A percentile compares a stretch with the other conserved stretches of the same genome.
Evolutionary conservation across 176 grass and related monocot species (phyloP).

Genomic region (Cenchrus purpureus): DNA sequence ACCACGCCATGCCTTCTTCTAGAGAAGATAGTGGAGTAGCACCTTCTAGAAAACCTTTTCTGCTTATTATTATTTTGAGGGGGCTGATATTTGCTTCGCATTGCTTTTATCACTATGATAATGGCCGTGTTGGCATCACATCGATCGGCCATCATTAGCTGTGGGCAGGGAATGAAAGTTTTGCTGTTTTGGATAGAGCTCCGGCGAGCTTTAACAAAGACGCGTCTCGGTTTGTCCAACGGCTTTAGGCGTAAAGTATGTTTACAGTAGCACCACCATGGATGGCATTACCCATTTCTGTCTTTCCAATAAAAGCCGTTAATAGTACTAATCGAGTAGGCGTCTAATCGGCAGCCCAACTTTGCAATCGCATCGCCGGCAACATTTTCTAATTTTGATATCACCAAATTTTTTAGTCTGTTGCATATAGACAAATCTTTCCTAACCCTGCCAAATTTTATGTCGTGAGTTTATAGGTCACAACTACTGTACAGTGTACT

Average conservation of each 20-base stretch:
- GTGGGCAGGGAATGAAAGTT: neutral
- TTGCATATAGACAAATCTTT: neutral
- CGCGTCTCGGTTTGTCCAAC: slow-evolving; percentile 23
- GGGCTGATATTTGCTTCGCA: slow-evolving; percentile 2
- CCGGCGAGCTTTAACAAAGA: slow-evolving; percentile 2
- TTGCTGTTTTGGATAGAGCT: slow-evolving; percentile 29
- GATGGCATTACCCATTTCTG: neutral
- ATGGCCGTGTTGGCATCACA: slow-evolving; percentile 26
- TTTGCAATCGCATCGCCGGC: neutral
- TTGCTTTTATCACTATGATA: neutral
- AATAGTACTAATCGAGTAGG: neutral
- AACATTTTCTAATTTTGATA: neutral
- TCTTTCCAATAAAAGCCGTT: neutral
- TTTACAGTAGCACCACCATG: slow-evolving; percentile 17
- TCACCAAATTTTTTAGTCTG: neutral
- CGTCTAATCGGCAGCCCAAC: neutral
- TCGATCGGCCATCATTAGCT: slow-evolving; percentile 12
- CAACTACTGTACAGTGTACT: too few relatives aligned
- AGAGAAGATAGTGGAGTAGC: neutral
- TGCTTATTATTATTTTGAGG: too few relatives aligned
- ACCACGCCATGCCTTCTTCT: neutral
- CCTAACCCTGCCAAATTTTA: neutral
- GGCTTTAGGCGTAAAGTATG: slow-evolving; percentile 34
- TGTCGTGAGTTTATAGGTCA: too few relatives aligned
- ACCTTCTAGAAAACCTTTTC: slow-evolving; percentile 15